Evolutionary conservation across 1,284 basidiomycete genomes (phyloP).

Genomic region (Neonothopanus nambi): DNA sequence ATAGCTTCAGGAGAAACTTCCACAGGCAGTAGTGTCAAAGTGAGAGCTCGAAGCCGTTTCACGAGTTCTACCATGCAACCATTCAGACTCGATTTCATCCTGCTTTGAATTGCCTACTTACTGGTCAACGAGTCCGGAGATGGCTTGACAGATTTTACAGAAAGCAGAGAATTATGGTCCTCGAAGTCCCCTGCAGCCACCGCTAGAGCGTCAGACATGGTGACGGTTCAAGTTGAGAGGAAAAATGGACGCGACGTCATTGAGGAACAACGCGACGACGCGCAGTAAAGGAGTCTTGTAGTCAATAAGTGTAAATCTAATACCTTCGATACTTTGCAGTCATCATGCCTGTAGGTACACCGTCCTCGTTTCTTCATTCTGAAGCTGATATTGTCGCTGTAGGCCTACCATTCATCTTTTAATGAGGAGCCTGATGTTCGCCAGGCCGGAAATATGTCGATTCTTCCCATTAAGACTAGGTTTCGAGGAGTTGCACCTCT

Average conservation of each 20-base stretch:
- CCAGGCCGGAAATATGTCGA: conserved; percentile 86
- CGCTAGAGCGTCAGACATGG: conserved; percentile 35
- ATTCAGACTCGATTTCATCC: conserved; percentile 6
- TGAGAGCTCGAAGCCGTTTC: conserved; percentile 77
- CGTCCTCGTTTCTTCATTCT: not conserved
- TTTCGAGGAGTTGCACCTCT: conserved; percentile 90
- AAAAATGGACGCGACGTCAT: conserved; percentile 1
- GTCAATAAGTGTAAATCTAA: too few species aligned
- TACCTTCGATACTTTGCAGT: conserved; percentile 13
- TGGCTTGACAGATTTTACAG: conserved; percentile 50
- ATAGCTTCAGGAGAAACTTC: conserved; percentile 67
- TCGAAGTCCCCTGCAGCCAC: conserved; percentile 29
- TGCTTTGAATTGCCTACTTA: conserved; percentile 33
- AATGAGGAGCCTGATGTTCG: conserved; percentile 85
- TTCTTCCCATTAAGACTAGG: conserved; percentile 91
- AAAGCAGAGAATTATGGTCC: conserved; percentile 48
- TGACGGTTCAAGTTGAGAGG: conserved; percentile 14
- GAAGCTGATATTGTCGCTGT: not conserved
- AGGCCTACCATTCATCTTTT: conserved; percentile 97
- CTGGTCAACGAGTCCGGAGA: conserved; percentile 74
- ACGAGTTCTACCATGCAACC: conserved; percentile 60
- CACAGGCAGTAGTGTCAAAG: conserved; percentile 77
- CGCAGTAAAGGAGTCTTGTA: conserved; percentile 15
- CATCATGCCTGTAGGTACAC: conserved; percentile 58
- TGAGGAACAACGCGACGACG: conserved; percentile 18